These are phyloP conservation scores for Candolleomyces eurysporus DNA, from an alignment of 768 basidiomycete species.

Conservation along the genomic window DNA sequence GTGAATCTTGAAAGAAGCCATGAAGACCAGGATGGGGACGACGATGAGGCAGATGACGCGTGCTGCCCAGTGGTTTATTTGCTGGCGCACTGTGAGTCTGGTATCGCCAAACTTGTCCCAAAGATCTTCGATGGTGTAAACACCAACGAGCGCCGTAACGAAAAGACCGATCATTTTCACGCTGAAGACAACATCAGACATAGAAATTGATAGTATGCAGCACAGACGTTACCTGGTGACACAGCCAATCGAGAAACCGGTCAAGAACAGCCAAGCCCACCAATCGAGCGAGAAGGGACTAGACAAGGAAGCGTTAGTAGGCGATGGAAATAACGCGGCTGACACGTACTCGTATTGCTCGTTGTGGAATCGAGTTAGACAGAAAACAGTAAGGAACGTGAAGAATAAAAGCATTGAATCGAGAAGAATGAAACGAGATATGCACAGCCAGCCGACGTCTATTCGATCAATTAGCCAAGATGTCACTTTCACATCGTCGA, in stretches of 20 bases:
- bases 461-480: slow-evolving; percentile 3
- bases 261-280: slow-evolving; percentile 95
- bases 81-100: slow-evolving; percentile 81
- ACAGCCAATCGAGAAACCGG: slow-evolving; percentile 92
- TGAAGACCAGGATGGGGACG: slow-evolving; percentile 89
- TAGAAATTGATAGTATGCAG: not conserved
- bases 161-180: slow-evolving; percentile 97
- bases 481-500: not conserved
- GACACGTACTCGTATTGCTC: slow-evolving; percentile 84
- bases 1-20: slow-evolving; percentile 93
- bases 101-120: slow-evolving; percentile 99
- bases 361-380: slow-evolving; percentile 94
- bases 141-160: slow-evolving; percentile 89
- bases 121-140: slow-evolving; percentile 96
- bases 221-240: slow-evolving; percentile 69
- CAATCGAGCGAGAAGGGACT: slow-evolving; percentile 95
- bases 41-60: slow-evolving; percentile 83
- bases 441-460: slow-evolving; percentile 97
- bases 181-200: slow-evolving; percentile 37
- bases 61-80: slow-evolving; percentile 89
- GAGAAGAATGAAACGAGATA: slow-evolving; percentile 94
- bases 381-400: slow-evolving; percentile 95
- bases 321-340: not conserved
- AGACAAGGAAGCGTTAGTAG: slow-evolving; percentile 5
- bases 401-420: slow-evolving; percentile 99